Evolutionary conservation across 1,284 basidiomycete species (phyloP).

Genomic region (Ceratobasidium theobromae): DNA sequence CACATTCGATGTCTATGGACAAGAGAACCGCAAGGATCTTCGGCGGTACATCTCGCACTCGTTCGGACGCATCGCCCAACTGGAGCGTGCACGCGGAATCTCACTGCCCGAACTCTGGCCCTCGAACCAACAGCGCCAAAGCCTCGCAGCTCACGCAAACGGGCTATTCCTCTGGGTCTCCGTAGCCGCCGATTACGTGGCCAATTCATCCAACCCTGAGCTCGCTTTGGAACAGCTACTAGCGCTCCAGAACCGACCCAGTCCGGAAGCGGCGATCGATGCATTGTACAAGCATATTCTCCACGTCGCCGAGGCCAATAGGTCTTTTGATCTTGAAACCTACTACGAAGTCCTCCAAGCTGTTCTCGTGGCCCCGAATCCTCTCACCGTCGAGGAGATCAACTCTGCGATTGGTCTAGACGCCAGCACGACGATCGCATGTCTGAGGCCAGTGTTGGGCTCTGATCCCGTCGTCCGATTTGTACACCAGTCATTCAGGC

Average conservation of each 20-base stretch:
- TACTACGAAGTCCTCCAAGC: not conserved
- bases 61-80: not conserved
- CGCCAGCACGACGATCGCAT: not conserved
- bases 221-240: not conserved
- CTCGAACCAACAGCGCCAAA: not conserved
- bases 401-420: not conserved
- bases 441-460: not conserved
- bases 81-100: not conserved
- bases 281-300: conserved; percentile 3
- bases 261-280: conserved; percentile 13
- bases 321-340: not conserved
- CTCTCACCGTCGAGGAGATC: not conserved
- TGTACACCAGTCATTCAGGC: conserved; percentile 11
- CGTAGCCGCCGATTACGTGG: conserved; percentile 7
- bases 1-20: conserved; percentile 21
- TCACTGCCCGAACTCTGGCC: not conserved
- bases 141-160: conserved; percentile 4
- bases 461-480: not conserved
- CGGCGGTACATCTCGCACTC: not conserved
- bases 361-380: not conserved
- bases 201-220: not conserved
- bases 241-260: not conserved
- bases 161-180: conserved; percentile 12
- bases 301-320: not conserved
- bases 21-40: conserved; percentile 8